Evolutionary conservation across 495 filamentous ascomycete genomes (phyloP).

Genomic region (Hypoxylon subgilvum): DNA sequence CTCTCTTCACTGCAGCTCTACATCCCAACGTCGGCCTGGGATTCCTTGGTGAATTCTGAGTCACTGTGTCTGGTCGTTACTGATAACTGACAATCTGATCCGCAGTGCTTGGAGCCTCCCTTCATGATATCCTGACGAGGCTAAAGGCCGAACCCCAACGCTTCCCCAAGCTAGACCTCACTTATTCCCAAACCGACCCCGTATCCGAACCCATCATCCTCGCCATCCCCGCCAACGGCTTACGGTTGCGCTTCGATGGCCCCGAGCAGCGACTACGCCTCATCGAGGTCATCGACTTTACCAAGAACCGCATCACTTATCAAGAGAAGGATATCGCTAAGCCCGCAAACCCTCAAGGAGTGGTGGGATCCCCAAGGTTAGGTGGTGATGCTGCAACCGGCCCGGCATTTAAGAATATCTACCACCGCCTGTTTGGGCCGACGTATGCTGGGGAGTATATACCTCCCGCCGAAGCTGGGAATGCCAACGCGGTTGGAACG

Average conservation of each 20-base stretch:
- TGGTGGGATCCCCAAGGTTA: conserved; percentile 45
- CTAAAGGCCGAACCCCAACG: conserved; percentile 81
- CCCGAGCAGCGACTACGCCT: conserved; percentile 88
- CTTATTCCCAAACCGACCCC: conserved; percentile 73
- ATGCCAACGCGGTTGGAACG: conserved; percentile 52
- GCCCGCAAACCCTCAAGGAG: conserved; percentile 51
- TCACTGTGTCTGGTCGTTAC: not conserved
- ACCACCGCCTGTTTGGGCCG: conserved; percentile 86
- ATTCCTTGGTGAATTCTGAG: conserved; percentile 72
- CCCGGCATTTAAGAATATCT: conserved; percentile 88
- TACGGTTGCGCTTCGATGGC: conserved; percentile 91
- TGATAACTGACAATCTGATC: conserved; percentile 8
- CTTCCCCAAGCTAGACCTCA: conserved; percentile 82
- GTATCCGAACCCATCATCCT: conserved; percentile 74
- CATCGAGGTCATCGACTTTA: conserved; percentile 90
- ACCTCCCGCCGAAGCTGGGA: conserved; percentile 49
- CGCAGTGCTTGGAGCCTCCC: conserved; percentile 81
- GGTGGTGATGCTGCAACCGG: conserved; percentile 57
- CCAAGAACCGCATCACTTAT: conserved; percentile 80
- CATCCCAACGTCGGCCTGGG: conserved; percentile 78
- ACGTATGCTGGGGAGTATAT: conserved; percentile 93
- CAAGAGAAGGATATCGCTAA: conserved; percentile 85
- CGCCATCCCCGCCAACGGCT: conserved; percentile 78
- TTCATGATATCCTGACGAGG: conserved; percentile 84
- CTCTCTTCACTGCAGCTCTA: conserved; percentile 69